Evolutionary conservation across 1,284 basidiomycete species (phyloP).

Genomic region (Naganishia sp.): DNA sequence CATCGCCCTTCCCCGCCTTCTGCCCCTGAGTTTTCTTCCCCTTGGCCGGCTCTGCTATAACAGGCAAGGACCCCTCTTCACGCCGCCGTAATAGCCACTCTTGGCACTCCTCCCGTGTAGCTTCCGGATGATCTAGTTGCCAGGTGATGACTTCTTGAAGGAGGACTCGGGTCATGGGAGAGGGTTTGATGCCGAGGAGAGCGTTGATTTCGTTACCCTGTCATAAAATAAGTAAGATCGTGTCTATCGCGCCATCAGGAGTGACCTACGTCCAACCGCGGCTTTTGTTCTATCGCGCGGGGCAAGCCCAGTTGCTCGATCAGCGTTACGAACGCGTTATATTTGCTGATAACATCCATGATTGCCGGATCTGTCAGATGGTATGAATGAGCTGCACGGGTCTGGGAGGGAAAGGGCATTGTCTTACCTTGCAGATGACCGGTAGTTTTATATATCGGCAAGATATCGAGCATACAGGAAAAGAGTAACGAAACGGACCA

Average conservation of each 20-base stretch:
- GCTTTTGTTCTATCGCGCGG: slow-evolving; percentile 65
- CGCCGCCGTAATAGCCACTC: slow-evolving; percentile 66
- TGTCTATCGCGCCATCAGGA: background rate
- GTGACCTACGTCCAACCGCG: slow-evolving; percentile 72
- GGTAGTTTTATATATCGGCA: slow-evolving; percentile 45
- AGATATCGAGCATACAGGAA: slow-evolving; percentile 70
- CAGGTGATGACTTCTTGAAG: slow-evolving; percentile 71
- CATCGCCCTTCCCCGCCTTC: slow-evolving; percentile 10
- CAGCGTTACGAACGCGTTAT: slow-evolving; percentile 65
- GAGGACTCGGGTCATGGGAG: slow-evolving; percentile 68
- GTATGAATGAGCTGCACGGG: background rate
- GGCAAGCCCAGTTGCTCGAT: slow-evolving; percentile 67
- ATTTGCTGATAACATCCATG: slow-evolving; percentile 60
- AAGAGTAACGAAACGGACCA: slow-evolving; percentile 75
- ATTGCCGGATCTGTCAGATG: slow-evolving; percentile 55
- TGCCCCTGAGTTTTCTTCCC: slow-evolving; percentile 17
- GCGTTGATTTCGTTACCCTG: slow-evolving; percentile 72
- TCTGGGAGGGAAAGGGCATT: background rate
- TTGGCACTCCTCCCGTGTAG: slow-evolving; percentile 66
- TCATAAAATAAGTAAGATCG: slow-evolving; percentile 9
- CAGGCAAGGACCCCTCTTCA: slow-evolving; percentile 24
- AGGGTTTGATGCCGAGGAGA: slow-evolving; percentile 63
- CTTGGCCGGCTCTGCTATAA: slow-evolving; percentile 22
- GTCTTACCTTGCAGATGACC: slow-evolving; percentile 11
- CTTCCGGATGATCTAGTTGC: slow-evolving; percentile 74